phyloP scores from a whole-genome alignment of 176 grass and related monocot genomes.

The Canna indica region DNA sequence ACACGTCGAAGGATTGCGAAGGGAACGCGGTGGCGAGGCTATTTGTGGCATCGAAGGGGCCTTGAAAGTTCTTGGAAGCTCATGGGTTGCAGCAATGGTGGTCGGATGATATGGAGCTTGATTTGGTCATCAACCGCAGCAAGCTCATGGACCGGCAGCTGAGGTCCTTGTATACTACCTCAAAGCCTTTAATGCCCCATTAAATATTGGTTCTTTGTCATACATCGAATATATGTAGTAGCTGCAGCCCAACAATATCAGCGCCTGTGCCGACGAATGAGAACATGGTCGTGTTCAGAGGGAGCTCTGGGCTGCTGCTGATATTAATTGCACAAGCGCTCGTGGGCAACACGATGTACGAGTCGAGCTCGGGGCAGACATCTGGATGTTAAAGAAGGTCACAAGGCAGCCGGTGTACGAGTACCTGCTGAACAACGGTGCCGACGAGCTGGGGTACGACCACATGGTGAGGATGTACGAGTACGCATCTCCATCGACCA shows the following conservation, averaged over 20 bases:
- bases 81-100: slow-evolving; percentile 83
- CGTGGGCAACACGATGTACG: slow-evolving; percentile 67
- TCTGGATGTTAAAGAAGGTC: slow-evolving; percentile 25
- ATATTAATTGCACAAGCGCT: slow-evolving; percentile 39
- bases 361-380: slow-evolving; percentile 30
- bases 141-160: slow-evolving; percentile 1
- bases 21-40: slow-evolving; percentile 38
- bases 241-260: too few relatives aligned
- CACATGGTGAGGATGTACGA: too few relatives aligned
- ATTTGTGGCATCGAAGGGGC: slow-evolving; percentile 54
- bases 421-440: slow-evolving; percentile 16
- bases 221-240: too few relatives aligned
- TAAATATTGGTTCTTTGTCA: too few relatives aligned
- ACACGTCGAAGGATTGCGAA: slow-evolving; percentile 23
- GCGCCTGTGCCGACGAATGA: slow-evolving; percentile 68
- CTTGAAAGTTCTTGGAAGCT: slow-evolving; percentile 57
- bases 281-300: slow-evolving; percentile 55
- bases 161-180: not conserved
- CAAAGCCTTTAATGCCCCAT: not conserved
- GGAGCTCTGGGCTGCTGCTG: slow-evolving; percentile 52
- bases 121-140: slow-evolving; percentile 16
- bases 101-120: slow-evolving; percentile 65
- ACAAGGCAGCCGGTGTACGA: slow-evolving; percentile 28
- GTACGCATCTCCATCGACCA: too few relatives aligned
- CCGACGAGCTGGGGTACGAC: slow-evolving; percentile 27